Conservation (phyloP, 441 rosid genomes). For the Hura crepitans region DNA sequence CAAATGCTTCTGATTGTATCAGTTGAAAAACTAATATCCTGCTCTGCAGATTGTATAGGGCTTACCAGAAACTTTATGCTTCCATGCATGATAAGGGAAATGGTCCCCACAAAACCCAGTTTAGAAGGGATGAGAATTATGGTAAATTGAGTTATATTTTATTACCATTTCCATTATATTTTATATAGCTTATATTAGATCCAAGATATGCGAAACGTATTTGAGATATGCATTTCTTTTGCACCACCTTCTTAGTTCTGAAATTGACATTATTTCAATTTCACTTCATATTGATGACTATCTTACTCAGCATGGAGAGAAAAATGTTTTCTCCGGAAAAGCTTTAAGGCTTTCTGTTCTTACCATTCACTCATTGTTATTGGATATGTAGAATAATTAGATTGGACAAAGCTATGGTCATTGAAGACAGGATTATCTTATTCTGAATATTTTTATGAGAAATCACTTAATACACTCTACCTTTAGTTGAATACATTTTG, state of each 20-base stretch:
- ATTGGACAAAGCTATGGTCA: not conserved
- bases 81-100: constrained; percentile 86
- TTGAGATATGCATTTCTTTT: not conserved
- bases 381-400: not conserved
- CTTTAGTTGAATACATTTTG: not conserved
- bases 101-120: constrained; percentile 92
- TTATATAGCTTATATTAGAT: not conserved
- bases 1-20: not conserved
- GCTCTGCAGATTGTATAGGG: constrained; percentile 77
- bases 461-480: not conserved
- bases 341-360: constrained; percentile 1
- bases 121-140: constrained; percentile 84
- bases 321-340: not conserved
- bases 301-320: not conserved
- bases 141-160: constrained; percentile 38
- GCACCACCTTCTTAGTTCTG: not conserved
- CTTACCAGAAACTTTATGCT: constrained; percentile 80
- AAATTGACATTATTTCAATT: not conserved
- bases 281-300: not conserved
- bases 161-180: not conserved
- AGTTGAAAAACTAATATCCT: constrained; percentile 20
- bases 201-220: not conserved
- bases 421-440: not conserved
- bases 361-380: not conserved
- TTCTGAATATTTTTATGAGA: not conserved